Conservation (phyloP, 768 basidiomycete genomes). For the Mycena alexandri region DNA sequence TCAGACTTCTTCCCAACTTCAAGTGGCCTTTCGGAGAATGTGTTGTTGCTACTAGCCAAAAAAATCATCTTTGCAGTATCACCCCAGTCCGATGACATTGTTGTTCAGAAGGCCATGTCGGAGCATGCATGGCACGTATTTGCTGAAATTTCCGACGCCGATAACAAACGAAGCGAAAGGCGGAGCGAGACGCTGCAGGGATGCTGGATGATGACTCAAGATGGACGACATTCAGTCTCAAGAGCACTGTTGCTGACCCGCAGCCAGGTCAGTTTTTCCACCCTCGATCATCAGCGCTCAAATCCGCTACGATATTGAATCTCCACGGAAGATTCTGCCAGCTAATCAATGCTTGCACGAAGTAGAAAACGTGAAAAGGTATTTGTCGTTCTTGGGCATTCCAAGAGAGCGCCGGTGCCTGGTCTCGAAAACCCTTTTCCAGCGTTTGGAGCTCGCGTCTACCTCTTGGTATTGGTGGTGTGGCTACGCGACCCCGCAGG, state of each 20-base stretch:
- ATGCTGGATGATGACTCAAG: background rate
- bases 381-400: too few relatives aligned
- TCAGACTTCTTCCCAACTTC: background rate
- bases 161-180: background rate
- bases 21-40: slow-evolving; percentile 18
- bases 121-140: background rate
- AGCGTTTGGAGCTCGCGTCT: too few relatives aligned
- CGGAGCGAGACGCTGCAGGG: background rate
- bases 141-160: background rate
- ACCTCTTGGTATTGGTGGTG: too few relatives aligned
- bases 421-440: too few relatives aligned
- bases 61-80: background rate
- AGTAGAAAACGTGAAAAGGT: background rate
- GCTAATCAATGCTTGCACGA: too few relatives aligned
- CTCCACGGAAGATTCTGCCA: too few relatives aligned
- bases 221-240: background rate
- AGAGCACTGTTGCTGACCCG: background rate
- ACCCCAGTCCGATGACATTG: background rate
- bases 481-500: too few relatives aligned
- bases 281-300: background rate
- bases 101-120: background rate
- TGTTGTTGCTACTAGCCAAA: background rate
- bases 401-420: too few relatives aligned
- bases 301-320: background rate
- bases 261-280: background rate